These are phyloP conservation scores for Psilocybe cubensis DNA, from an alignment of 768 basidiomycete genomes.

Conservation along the genomic window DNA sequence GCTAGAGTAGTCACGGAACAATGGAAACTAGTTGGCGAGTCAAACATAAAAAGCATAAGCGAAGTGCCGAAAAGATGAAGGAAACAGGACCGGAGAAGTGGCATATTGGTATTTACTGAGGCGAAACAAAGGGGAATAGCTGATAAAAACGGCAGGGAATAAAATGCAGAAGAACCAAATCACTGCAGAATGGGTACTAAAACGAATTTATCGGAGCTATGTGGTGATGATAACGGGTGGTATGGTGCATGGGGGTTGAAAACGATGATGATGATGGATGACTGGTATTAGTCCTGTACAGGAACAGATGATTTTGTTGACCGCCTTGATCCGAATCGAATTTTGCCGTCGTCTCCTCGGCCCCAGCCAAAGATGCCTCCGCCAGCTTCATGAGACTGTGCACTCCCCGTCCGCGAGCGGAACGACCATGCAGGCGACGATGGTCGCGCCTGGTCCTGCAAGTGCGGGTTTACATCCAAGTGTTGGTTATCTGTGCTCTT, in stretches of 20 bases:
- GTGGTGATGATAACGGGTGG: too few relatives aligned
- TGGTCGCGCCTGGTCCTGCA: constrained; percentile 60
- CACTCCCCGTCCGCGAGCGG: constrained; percentile 78
- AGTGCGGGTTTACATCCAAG: constrained; percentile 52
- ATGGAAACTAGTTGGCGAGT: constrained; percentile 19
- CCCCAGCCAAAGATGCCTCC: constrained; percentile 71
- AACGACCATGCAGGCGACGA: constrained; percentile 86
- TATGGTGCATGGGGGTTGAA: not conserved
- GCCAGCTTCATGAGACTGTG: constrained; percentile 66
- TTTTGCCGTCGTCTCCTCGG: constrained; percentile 62
- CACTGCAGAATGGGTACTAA: constrained; percentile 11
- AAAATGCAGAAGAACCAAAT: constrained; percentile 6
- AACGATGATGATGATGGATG: not conserved
- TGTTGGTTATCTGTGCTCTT: constrained; percentile 49
- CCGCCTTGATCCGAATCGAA: constrained; percentile 77
- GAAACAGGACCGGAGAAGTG: not conserved
- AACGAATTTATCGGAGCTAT: constrained; percentile 9
- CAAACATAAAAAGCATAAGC: constrained; percentile 8
- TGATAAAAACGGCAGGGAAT: not conserved
- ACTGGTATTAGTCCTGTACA: constrained; percentile 23
- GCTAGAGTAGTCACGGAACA: constrained; percentile 10
- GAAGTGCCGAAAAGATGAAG: constrained; percentile 11
- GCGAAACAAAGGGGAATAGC: not conserved
- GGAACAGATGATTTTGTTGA: constrained; percentile 48
- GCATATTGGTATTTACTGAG: constrained; percentile 4